A percentile compares a stretch with the other conserved stretches of the same genome.
Conservation (phyloP, 148 eudicot species). For the Selenicereus undatus region DNA sequence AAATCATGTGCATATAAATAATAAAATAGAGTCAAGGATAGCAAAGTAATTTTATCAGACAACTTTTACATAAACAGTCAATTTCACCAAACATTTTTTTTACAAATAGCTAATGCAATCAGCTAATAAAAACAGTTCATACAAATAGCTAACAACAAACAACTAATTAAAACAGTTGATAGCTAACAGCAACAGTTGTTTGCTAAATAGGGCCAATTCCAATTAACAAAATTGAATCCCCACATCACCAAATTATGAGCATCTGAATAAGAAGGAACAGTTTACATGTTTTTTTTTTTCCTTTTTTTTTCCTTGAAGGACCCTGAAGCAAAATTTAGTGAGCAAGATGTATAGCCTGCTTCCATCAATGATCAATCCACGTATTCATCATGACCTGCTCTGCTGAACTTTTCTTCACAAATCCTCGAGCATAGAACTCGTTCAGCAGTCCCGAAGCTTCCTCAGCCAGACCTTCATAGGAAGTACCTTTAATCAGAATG, state of each 20-base stretch:
- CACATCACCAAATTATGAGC: slow-evolving; percentile 2
- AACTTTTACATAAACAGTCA: too few relatives aligned
- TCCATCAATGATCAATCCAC: slow-evolving; percentile 14
- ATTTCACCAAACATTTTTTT: too few relatives aligned
- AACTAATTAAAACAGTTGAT: too few relatives aligned
- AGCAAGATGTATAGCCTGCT: not conserved
- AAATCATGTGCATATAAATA: too few relatives aligned
- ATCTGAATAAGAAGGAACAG: not conserved
- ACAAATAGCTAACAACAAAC: too few relatives aligned
- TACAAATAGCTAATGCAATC: too few relatives aligned
- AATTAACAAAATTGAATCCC: slow-evolving; percentile 27
- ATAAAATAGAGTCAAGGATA: too few relatives aligned
- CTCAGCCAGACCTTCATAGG: slow-evolving; percentile 50
- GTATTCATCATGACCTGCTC: slow-evolving; percentile 44
- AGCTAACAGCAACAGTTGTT: too few relatives aligned
- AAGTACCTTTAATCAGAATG: slow-evolving; percentile 53
- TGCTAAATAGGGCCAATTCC: too few relatives aligned
- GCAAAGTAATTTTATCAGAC: too few relatives aligned
- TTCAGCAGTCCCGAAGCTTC: slow-evolving; percentile 56
- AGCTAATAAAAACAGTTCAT: too few relatives aligned
- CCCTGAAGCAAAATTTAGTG: not conserved
- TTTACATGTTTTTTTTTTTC: not conserved
- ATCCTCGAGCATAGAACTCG: slow-evolving; percentile 44
- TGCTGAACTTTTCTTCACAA: slow-evolving; percentile 54
- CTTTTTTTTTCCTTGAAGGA: not conserved